Evolutionary conservation across 306 rosid species (phyloP), one percentile per base, ranked within the genome.

Genomic region (Sicyos baderoa): DNA sequence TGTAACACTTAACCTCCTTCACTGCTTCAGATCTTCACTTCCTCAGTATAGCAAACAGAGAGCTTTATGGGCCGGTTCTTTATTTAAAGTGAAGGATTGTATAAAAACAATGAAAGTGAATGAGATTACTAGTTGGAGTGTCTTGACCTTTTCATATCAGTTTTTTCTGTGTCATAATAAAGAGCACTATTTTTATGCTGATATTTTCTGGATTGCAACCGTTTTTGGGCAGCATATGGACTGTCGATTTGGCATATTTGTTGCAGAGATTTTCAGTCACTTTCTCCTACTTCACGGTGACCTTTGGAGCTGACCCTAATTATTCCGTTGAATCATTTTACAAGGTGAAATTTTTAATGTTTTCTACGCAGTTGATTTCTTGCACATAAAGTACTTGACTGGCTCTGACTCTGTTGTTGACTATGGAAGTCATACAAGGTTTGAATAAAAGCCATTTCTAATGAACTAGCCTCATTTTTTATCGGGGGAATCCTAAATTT

Each of bases 271-370:
- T 84, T 79, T 83, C 87, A 70, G 79, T 90, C 58, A 68, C 80
- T 37, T 90, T 93, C 84, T 86, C 90, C 73, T 93, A 88, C 90
- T 90, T 82, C 84, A 93, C 97, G 0, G 90, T 93, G 72, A 93
- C 99, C 19, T 70, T 81, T 77, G 99, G 97, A 63, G 99, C 94
- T 48, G 88, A 93, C 78, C 99, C 99, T 77, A 85, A 84, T 80
- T 93, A 93, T 83, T 90, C 86, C 18, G 77, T 75, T 54, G 99
- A 93, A 77, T 84, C 88, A 73, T 93, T 86, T 86, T 93, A 90
- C 91, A 84, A 90, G 99, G 99, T 93, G 76, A 83, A 67, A 6
- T 2, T 66, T 66, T 52, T 6, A 35, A 2, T 67, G 35, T 70
- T 4, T 50, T 7, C 49, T 3, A 4, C 8, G 6, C 52, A 21